phyloP scores from a whole-genome alignment of 495 filamentous ascomycete species.

The Corynascus novoguineensis region DNA sequence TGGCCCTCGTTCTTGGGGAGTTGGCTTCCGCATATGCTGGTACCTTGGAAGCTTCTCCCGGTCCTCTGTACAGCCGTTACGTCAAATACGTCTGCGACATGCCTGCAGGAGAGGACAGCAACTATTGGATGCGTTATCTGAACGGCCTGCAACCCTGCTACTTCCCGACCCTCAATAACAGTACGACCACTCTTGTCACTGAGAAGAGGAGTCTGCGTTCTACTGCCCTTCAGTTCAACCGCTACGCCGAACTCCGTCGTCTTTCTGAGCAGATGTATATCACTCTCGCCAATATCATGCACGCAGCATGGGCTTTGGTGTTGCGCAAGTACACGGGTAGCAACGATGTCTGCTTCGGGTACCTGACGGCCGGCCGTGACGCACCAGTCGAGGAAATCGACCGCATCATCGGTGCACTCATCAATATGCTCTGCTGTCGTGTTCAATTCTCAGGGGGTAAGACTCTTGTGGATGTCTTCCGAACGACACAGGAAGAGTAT shows the following conservation, averaged over 20 bases:
- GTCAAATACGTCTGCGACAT: slow-evolving; percentile 42
- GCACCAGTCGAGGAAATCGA: slow-evolving; percentile 41
- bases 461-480: slow-evolving; percentile 39
- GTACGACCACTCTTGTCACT: background rate
- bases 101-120: slow-evolving; percentile 36
- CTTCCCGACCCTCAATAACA: slow-evolving; percentile 37
- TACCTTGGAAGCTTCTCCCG: slow-evolving; percentile 22
- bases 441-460: slow-evolving; percentile 26
- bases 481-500: slow-evolving; percentile 45
- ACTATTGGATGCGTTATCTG: slow-evolving; percentile 53
- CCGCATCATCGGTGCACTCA: slow-evolving; percentile 46
- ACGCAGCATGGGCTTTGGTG: slow-evolving; percentile 39
- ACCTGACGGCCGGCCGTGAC: slow-evolving; percentile 48
- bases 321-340: slow-evolving; percentile 29
- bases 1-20: slow-evolving; percentile 32
- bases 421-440: slow-evolving; percentile 55
- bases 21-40: slow-evolving; percentile 42
- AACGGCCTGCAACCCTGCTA: slow-evolving; percentile 44
- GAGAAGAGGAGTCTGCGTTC: background rate
- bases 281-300: slow-evolving; percentile 33
- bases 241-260: slow-evolving; percentile 18
- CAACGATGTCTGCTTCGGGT: slow-evolving; percentile 48
- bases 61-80: slow-evolving; percentile 52
- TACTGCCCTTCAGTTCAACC: slow-evolving; percentile 15
- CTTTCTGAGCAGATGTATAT: slow-evolving; percentile 19